Conservation (phyloP, 169 alveolate species). For the Cyclospora cayetanensis region DNA sequence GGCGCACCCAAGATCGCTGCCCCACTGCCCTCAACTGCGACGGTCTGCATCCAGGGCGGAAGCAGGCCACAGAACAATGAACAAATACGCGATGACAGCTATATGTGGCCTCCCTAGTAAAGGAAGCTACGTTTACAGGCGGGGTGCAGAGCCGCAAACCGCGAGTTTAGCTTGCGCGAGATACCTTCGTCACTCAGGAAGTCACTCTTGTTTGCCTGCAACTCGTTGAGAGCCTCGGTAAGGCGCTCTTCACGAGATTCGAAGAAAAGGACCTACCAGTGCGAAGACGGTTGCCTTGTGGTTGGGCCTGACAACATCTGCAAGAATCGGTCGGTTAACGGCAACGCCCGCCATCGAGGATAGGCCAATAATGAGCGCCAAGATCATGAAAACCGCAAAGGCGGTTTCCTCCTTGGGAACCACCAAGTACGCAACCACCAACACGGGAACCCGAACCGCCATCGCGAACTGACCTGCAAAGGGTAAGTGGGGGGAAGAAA, state of each 20-base stretch:
- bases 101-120: no score
- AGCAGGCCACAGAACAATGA: background rate
- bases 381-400: slow-evolving; percentile 69
- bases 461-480: slow-evolving; percentile 78
- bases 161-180: no score
- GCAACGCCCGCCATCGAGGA: slow-evolving; percentile 92
- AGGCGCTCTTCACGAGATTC: no score
- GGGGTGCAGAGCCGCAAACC: no score
- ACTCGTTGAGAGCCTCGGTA: no score
- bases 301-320: slow-evolving; percentile 90
- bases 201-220: no score
- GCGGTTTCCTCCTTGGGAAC: slow-evolving; percentile 76
- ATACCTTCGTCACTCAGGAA: no score
- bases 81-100: no score
- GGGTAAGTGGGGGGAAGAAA: no score
- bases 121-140: no score
- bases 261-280: slow-evolving; percentile 72
- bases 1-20: slow-evolving; percentile 91
- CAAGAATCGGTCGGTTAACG: slow-evolving; percentile 89
- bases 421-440: slow-evolving; percentile 80
- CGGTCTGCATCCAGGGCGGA: slow-evolving; percentile 75
- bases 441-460: slow-evolving; percentile 79
- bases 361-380: slow-evolving; percentile 85
- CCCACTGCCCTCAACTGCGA: slow-evolving; percentile 89
- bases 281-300: slow-evolving; percentile 90